Conservation (phyloP, 2,329 filamentous ascomycete species). For the Aspergillus awamori region DNA sequence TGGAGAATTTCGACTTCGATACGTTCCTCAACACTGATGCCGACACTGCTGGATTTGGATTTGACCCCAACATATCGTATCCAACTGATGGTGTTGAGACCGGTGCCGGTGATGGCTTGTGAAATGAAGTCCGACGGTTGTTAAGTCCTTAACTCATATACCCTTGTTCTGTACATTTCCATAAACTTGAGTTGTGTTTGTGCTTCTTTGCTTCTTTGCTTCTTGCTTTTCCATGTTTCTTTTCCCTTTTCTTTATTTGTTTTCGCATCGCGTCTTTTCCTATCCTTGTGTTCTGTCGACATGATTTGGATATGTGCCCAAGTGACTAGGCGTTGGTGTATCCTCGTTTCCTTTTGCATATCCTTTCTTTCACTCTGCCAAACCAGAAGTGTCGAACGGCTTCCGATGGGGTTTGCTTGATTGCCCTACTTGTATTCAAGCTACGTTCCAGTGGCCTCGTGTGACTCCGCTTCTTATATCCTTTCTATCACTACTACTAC, state of each 20-base stretch:
- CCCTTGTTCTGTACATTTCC: conserved; percentile 45
- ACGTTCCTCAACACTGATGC: conserved; percentile 64
- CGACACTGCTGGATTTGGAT: conserved; percentile 46
- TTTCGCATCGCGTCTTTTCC: conserved; percentile 20
- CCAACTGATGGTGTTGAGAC: conserved; percentile 48
- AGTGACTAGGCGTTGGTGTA: conserved; percentile 42
- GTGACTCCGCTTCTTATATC: conserved; percentile 27
- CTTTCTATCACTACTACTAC: conserved; percentile 34
- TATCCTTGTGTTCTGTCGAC: conserved; percentile 24
- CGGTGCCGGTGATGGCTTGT: conserved; percentile 42
- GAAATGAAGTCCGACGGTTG: conserved; percentile 37
- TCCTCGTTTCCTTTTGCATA: conserved; percentile 31
- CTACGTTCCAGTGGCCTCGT: conserved; percentile 25
- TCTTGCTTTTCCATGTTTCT: no score
- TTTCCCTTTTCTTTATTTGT: not conserved
- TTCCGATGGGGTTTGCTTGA: conserved; percentile 14
- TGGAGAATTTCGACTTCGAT: conserved; percentile 66
- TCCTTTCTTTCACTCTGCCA: conserved; percentile 23
- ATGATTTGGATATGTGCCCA: conserved; percentile 36
- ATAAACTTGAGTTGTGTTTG: conserved; percentile 22
- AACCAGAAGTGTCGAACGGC: conserved; percentile 18
- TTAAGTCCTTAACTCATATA: conserved; percentile 42
- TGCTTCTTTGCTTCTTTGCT: conserved; percentile 7
- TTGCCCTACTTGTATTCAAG: conserved; percentile 15
- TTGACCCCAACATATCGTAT: conserved; percentile 45